Conservation (phyloP, 192 early-diverging fungal species). For the Mortierella claussenii region DNA sequence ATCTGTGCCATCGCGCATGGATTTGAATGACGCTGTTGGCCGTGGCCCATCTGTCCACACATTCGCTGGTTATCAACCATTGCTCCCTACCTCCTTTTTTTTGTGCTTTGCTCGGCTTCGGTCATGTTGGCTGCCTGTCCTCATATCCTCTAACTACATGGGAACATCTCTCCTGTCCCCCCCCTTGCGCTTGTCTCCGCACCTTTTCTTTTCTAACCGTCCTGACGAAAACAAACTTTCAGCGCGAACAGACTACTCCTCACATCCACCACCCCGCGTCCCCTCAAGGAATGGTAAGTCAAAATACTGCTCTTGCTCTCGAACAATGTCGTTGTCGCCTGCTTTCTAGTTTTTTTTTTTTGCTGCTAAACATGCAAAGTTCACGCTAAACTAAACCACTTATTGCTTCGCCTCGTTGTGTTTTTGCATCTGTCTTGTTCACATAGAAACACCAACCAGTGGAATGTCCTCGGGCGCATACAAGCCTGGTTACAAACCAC, state of each 20-base stretch:
- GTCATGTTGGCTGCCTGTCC: conserved; percentile 6
- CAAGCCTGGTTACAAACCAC: conserved; percentile 50
- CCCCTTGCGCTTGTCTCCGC: no score
- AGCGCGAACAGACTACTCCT: conserved; percentile 3
- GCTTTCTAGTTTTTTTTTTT: no score
- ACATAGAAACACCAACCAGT: conserved; percentile 6
- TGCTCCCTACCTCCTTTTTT: conserved; percentile 7
- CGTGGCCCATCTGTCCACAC: neutral
- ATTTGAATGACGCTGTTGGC: neutral
- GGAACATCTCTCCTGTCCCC: no score
- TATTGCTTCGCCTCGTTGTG: neutral
- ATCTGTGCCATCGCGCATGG: neutral
- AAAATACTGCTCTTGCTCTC: no score
- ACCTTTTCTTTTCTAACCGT: no score
- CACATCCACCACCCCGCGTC: conserved; percentile 26
- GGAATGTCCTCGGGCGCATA: conserved; percentile 42
- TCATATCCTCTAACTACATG: neutral
- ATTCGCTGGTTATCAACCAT: conserved; percentile 1
- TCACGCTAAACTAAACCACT: neutral
- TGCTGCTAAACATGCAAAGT: no score
- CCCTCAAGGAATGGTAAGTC: conserved; percentile 40
- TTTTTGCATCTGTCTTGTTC: neutral
- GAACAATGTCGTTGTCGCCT: no score
- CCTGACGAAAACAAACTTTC: no score
- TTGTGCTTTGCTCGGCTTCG: neutral